These are phyloP conservation scores for Castanospermum australe DNA, from an alignment of 306 rosid species.

Conservation along the genomic window DNA sequence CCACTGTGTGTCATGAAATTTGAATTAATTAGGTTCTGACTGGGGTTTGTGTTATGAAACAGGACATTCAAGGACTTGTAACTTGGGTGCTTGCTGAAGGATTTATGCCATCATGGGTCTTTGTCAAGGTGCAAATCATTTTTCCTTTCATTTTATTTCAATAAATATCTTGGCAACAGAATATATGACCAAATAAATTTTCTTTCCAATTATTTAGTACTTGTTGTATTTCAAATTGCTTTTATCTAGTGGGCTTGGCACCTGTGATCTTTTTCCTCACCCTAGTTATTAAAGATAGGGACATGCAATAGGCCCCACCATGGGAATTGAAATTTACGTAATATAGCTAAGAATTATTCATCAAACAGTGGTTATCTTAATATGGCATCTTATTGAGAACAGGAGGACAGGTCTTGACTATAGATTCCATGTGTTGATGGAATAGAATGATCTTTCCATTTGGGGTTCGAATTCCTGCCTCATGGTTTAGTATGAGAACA, in stretches of 20 bases:
- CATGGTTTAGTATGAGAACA: neutral
- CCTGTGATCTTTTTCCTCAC: neutral
- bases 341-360: neutral
- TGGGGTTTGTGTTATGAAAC: conserved; percentile 24
- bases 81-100: conserved; percentile 99
- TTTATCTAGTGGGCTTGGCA: neutral
- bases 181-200: neutral
- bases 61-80: conserved; percentile 94
- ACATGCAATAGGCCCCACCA: neutral
- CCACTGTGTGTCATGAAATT: neutral
- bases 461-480: neutral
- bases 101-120: conserved; percentile 94
- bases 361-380: neutral
- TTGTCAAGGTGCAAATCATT: conserved; percentile 61
- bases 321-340: neutral
- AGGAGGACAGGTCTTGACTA: neutral
- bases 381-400: neutral
- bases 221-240: neutral
- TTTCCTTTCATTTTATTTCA: neutral
- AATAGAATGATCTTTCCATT: neutral
- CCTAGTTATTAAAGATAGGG: neutral
- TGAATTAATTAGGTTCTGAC: conserved; percentile 11
- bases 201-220: neutral
- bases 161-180: neutral
- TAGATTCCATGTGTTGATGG: neutral